These are phyloP conservation scores for Nakazawaea siamensis DNA, from an alignment of 805 yeast species.

Conservation along the genomic window DNA sequence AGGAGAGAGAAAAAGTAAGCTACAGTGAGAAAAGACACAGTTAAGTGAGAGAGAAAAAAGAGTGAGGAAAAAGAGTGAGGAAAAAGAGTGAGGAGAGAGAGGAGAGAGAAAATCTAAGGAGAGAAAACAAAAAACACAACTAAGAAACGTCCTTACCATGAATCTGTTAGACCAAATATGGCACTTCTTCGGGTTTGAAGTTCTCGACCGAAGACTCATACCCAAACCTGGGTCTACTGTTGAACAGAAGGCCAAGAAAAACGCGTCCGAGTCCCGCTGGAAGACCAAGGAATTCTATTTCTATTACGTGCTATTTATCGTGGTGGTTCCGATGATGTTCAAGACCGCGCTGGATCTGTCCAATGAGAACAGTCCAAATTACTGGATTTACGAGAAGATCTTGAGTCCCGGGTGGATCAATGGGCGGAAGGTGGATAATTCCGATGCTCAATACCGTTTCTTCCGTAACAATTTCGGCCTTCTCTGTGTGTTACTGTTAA, in stretches of 20 bases:
- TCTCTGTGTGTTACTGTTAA: conserved; percentile 42
- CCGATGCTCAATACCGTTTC: conserved; percentile 83
- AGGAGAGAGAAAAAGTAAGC: too few species aligned
- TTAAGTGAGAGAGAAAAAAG: too few species aligned
- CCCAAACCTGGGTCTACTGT: conserved; percentile 28
- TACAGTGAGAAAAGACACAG: too few species aligned
- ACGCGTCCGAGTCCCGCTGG: conserved; percentile 53
- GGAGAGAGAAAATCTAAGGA: too few species aligned
- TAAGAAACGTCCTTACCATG: too few species aligned
- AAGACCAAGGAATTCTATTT: conserved; percentile 62
- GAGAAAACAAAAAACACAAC: too few species aligned
- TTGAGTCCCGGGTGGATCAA: conserved; percentile 82
- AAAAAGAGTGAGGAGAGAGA: too few species aligned
- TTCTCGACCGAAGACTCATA: conserved; percentile 42
- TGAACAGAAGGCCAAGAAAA: conserved; percentile 22
- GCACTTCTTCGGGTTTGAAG: conserved; percentile 39
- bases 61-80: too few species aligned
- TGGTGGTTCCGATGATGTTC: conserved; percentile 78
- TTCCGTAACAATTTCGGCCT: conserved; percentile 74
- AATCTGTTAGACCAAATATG: conserved; percentile 10
- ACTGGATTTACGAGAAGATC: conserved; percentile 48
- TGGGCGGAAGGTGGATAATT: conserved; percentile 86
- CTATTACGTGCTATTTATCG: conserved; percentile 52
- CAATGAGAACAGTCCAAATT: conserved; percentile 67
- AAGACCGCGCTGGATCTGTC: conserved; percentile 78